Percentiles rank a stretch among this genome's conserved stretches.
phyloP scores from a whole-genome alignment of 129 eudicot species.

The Artemisia argyi region DNA sequence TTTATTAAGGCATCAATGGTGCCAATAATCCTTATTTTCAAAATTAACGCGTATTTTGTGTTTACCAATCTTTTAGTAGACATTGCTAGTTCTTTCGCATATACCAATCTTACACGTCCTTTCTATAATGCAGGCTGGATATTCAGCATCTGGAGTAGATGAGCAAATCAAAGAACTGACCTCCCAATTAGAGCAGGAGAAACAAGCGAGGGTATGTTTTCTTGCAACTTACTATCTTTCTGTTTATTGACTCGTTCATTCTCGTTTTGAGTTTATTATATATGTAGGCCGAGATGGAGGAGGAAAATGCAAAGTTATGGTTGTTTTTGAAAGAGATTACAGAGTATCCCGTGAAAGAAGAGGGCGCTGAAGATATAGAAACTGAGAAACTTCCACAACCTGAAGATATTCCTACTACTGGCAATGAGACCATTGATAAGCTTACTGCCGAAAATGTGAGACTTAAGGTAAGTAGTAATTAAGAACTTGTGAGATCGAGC shows the following conservation, averaged over 20 bases:
- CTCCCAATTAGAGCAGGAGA: slow-evolving; percentile 67
- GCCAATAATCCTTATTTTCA: neutral
- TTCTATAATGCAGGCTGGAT: slow-evolving; percentile 60
- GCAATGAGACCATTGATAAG: slow-evolving; percentile 48
- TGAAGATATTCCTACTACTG: slow-evolving; percentile 50
- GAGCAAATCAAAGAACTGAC: slow-evolving; percentile 78
- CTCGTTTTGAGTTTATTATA: neutral
- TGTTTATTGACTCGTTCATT: neutral
- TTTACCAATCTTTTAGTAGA: neutral
- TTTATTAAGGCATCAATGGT: slow-evolving; percentile 2
- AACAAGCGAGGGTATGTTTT: slow-evolving; percentile 60
- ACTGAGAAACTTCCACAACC: slow-evolving; percentile 41
- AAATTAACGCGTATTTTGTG: neutral
- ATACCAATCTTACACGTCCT: slow-evolving; percentile 7
- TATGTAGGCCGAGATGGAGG: slow-evolving; percentile 60
- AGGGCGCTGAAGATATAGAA: slow-evolving; percentile 44
- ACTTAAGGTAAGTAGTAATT: slow-evolving; percentile 41
- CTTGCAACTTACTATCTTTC: neutral
- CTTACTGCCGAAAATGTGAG: slow-evolving; percentile 58
- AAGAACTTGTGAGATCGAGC: neutral
- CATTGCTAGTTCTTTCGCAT: neutral
- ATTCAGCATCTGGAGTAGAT: slow-evolving; percentile 55
- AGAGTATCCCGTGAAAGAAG: slow-evolving; percentile 50
- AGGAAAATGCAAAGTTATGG: slow-evolving; percentile 57
- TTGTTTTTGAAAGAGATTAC: slow-evolving; percentile 49